Evolutionary conservation across 768 basidiomycete genomes (phyloP).

Genomic region (Tulasnella sp.): DNA sequence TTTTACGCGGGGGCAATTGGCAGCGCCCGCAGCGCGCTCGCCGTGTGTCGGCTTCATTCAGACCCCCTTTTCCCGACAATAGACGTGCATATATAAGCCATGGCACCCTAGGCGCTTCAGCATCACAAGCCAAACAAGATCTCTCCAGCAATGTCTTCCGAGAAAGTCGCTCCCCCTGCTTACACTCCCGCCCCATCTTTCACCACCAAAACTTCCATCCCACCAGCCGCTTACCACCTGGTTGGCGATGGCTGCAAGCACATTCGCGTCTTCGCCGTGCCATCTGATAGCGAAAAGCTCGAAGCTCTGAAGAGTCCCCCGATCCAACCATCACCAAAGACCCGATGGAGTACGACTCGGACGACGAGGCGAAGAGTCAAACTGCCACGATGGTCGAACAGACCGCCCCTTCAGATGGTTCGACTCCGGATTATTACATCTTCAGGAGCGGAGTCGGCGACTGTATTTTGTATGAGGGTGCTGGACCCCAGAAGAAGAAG

Average conservation of each 20-base stretch:
- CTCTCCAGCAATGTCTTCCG: neutral
- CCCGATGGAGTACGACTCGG: neutral
- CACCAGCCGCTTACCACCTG: neutral
- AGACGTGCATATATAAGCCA: neutral
- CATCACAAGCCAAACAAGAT: neutral
- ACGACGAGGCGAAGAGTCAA: neutral
- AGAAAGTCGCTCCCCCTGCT: neutral
- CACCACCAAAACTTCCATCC: neutral
- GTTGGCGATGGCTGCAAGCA: neutral
- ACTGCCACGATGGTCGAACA: slow-evolving; percentile 9
- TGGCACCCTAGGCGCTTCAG: neutral
- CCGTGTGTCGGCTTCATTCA: neutral
- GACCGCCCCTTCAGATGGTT: neutral
- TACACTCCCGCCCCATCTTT: neutral
- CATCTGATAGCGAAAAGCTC: neutral
- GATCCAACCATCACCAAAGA: neutral
- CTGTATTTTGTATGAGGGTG: neutral
- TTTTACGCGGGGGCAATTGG: neutral
- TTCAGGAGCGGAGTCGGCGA: neutral
- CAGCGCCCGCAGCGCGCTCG: neutral
- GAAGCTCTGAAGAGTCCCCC: neutral
- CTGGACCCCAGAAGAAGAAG: neutral
- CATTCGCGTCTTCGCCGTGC: neutral
- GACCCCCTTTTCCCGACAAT: neutral
- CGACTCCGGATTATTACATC: neutral